Percentiles rank a stretch among this genome's conserved stretches.
phyloP scores from a whole-genome alignment of 176 grass and related monocot species.

The Bonia amplexicaulis region DNA sequence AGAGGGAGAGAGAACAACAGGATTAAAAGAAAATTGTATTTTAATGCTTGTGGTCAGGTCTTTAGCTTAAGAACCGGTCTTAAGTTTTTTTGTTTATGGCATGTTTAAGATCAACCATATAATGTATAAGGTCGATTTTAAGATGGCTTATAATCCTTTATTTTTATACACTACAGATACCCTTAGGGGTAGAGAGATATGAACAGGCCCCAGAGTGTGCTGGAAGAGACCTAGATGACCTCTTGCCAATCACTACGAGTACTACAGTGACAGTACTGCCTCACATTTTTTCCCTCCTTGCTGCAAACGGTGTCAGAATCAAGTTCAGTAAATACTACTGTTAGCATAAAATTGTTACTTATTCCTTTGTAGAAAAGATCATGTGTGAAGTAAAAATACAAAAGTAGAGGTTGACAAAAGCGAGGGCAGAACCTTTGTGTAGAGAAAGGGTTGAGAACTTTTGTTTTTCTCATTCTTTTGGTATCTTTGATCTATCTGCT shows the following conservation, averaged over 20 bases:
- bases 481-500: slow-evolving; percentile 39
- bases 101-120: too few relatives aligned
- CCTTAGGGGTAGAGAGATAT: background rate
- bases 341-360: background rate
- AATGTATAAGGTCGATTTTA: too few relatives aligned
- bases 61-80: too few relatives aligned
- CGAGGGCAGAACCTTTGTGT: slow-evolving; percentile 27
- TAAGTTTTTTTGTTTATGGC: too few relatives aligned
- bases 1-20: too few relatives aligned
- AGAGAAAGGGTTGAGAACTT: slow-evolving; percentile 30
- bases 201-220: background rate
- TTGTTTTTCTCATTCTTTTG: slow-evolving; percentile 37
- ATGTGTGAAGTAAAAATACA: background rate
- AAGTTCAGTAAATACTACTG: background rate
- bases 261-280: background rate
- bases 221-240: background rate
- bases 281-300: background rate
- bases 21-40: too few relatives aligned
- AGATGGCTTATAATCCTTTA: too few relatives aligned
- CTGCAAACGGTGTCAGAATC: background rate
- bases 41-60: too few relatives aligned
- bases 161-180: too few relatives aligned
- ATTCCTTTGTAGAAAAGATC: background rate
- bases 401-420: slow-evolving; percentile 46
- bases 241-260: background rate